A percentile compares a stretch with the other conserved stretches of the same genome.
Evolutionary conservation across 169 alveolate genomes (phyloP).

Genomic region (Cyclospora cayetanensis): DNA sequence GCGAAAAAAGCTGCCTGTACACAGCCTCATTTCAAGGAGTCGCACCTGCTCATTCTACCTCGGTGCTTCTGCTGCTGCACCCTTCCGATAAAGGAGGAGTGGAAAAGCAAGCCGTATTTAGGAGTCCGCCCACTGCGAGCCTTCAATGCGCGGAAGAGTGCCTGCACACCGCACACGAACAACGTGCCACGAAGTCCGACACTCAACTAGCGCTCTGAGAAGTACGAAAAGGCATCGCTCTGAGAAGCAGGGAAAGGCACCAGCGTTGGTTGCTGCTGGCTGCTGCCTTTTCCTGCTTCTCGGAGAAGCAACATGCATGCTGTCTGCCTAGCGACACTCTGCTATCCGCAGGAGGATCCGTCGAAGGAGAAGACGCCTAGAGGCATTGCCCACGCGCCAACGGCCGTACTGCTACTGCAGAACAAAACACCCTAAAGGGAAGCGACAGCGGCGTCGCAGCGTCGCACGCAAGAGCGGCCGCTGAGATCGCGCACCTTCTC

Average conservation of each 20-base stretch:
- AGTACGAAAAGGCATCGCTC: too few relatives aligned
- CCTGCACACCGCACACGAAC: conserved; percentile 91
- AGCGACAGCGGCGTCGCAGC: too few relatives aligned
- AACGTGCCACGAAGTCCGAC: too few relatives aligned
- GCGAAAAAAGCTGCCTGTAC: neutral
- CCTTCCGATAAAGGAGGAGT: conserved; percentile 96
- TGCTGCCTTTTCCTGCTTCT: too few relatives aligned
- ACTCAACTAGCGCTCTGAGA: too few relatives aligned
- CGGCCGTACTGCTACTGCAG: too few relatives aligned
- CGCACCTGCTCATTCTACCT: conserved; percentile 80
- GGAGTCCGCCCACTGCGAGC: conserved; percentile 97
- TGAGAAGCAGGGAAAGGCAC: too few relatives aligned
- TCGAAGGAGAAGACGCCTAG: conserved; percentile 94
- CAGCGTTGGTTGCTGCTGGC: too few relatives aligned
- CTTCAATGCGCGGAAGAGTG: conserved; percentile 97
- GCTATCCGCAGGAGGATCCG: conserved; percentile 89
- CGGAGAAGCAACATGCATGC: neutral
- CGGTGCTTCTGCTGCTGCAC: conserved; percentile 94
- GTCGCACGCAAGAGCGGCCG: too few relatives aligned
- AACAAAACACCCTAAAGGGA: too few relatives aligned
- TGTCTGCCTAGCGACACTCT: neutral
- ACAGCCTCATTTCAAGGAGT: neutral
- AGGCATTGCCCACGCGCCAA: too few relatives aligned
- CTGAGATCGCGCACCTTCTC: too few relatives aligned
- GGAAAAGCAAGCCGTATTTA: conserved; percentile 98